A percentile compares a stretch with the other conserved stretches of the same genome.
Conservation (phyloP, 176 grass and related monocot species). For the Thinopyrum elongatum region DNA sequence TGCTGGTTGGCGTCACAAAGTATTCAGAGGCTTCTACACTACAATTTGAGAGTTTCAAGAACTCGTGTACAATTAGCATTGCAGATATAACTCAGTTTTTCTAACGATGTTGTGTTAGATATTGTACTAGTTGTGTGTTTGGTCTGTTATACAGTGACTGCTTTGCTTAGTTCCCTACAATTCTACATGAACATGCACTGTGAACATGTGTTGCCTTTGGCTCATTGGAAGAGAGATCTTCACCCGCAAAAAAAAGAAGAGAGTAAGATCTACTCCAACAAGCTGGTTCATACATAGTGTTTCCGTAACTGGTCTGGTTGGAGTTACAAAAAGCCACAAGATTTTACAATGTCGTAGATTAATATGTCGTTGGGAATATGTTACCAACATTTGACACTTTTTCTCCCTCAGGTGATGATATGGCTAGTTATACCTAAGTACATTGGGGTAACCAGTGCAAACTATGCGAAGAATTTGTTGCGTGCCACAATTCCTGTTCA, state of each 20-base stretch:
- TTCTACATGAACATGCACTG: background rate
- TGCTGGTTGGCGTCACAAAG: background rate
- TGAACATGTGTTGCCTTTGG: background rate
- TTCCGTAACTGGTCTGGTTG: background rate
- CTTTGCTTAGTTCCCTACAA: background rate
- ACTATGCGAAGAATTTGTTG: constrained; percentile 84
- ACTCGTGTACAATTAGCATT: background rate
- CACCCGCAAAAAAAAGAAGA: too few relatives aligned
- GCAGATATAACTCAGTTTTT: constrained; percentile 7
- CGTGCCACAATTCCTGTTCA: constrained; percentile 74
- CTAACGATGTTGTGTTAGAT: background rate
- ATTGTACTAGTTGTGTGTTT: background rate
- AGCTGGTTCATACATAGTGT: background rate
- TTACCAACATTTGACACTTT: constrained; percentile 5
- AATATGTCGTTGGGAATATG: background rate
- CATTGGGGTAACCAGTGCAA: constrained; percentile 62
- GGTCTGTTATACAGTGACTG: background rate
- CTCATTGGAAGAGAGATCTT: background rate
- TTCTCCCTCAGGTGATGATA: constrained; percentile 69
- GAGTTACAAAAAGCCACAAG: background rate
- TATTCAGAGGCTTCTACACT: background rate
- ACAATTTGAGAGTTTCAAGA: background rate
- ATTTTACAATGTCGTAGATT: background rate
- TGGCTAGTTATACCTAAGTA: constrained; percentile 61
- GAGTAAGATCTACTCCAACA: background rate